phyloP scores from a whole-genome alignment of 139 green algal species.

The Raphidocelis subcapitata region DNA sequence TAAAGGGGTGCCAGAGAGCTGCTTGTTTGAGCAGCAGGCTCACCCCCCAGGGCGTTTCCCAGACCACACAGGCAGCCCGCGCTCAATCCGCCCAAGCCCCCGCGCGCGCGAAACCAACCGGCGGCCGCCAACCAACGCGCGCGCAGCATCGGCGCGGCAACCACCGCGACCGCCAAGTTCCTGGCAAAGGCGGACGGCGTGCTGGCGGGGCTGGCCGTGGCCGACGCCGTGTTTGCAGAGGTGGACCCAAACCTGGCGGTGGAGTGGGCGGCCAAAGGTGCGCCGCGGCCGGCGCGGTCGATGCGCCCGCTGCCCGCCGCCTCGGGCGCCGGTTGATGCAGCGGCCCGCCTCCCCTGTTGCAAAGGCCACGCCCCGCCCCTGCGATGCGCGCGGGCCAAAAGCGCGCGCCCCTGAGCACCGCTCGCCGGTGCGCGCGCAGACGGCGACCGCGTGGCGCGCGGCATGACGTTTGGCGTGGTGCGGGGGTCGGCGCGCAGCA shows the following conservation, averaged over 20 bases:
- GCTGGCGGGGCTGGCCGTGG: slow-evolving; percentile 87
- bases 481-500: slow-evolving; percentile 68
- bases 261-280: slow-evolving; percentile 21
- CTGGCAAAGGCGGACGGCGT: slow-evolving; percentile 90
- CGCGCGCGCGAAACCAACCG: too few species aligned
- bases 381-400: too few species aligned
- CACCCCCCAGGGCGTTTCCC: too few species aligned
- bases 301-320: too few species aligned
- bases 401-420: too few species aligned
- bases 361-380: too few species aligned
- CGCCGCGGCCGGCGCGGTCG: background rate
- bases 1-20: background rate
- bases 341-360: too few species aligned
- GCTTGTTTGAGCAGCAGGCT: background rate
- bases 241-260: slow-evolving; percentile 82
- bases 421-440: too few species aligned
- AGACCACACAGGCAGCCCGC: too few species aligned
- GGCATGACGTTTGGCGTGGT: slow-evolving; percentile 69
- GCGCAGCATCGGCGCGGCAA: slow-evolving; percentile 72
- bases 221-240: slow-evolving; percentile 71
- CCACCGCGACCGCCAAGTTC: slow-evolving; percentile 78
- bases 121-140: too few species aligned
- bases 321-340: too few species aligned
- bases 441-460: slow-evolving; percentile 49
- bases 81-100: too few species aligned